These are phyloP conservation scores for Rhodotorula babjevae DNA, from an alignment of 768 basidiomycete species.

Conservation along the genomic window DNA sequence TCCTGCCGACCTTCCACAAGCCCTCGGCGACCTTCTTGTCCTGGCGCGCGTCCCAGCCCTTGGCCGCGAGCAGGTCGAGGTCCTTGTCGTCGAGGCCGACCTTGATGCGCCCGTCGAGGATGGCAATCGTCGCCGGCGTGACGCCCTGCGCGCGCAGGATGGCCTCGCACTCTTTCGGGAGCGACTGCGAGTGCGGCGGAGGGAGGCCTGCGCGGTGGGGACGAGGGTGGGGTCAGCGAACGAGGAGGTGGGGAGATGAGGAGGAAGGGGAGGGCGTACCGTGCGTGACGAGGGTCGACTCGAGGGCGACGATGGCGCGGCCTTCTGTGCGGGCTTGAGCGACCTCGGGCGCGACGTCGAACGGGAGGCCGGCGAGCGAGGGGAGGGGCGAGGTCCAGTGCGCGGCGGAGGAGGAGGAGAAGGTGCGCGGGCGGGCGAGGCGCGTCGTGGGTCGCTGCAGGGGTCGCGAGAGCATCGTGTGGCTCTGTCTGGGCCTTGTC, in stretches of 20 bases:
- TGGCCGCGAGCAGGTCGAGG: slow-evolving; percentile 63
- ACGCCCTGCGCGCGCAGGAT: slow-evolving; percentile 58
- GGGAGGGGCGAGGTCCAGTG: neutral
- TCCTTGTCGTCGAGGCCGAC: slow-evolving; percentile 68
- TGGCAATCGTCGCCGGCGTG: slow-evolving; percentile 84
- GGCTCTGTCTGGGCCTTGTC: too few species aligned
- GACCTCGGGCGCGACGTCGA: slow-evolving; percentile 79
- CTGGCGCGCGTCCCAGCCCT: slow-evolving; percentile 44
- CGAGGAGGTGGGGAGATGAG: too few species aligned
- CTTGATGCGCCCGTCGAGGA: slow-evolving; percentile 77
- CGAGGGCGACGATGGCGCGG: slow-evolving; percentile 77
- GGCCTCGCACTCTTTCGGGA: slow-evolving; percentile 35
- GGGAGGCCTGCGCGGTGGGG: slow-evolving; percentile 34
- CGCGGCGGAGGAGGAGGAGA: neutral
- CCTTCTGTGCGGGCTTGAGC: slow-evolving; percentile 65
- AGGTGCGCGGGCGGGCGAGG: neutral
- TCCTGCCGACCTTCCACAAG: slow-evolving; percentile 63
- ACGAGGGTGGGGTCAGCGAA: neutral
- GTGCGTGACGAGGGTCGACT: slow-evolving; percentile 87
- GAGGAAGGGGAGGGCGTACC: slow-evolving; percentile 47
- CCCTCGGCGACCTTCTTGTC: slow-evolving; percentile 21
- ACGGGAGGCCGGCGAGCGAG: slow-evolving; percentile 35
- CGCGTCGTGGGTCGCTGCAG: neutral
- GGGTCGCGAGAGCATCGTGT: neutral
- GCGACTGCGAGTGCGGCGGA: slow-evolving; percentile 29